phyloP scores from a whole-genome alignment of 2,329 filamentous ascomycete species.

The Lasiodiplodia sp. region DNA sequence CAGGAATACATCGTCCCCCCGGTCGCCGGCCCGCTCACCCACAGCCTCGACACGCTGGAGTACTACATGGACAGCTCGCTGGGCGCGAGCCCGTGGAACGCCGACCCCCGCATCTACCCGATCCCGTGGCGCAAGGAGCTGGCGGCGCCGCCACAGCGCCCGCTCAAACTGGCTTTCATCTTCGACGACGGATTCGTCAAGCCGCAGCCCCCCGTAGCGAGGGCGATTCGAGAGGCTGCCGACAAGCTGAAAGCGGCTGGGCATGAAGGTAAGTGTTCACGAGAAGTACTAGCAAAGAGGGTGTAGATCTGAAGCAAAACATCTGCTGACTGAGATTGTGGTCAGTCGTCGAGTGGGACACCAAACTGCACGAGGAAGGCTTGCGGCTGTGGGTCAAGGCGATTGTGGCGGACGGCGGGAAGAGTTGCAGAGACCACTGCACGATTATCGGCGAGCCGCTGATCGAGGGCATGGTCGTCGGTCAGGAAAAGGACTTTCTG shows the following conservation, averaged over 20 bases:
- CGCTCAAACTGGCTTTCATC: slow-evolving; percentile 57
- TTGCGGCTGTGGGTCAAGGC: slow-evolving; percentile 33
- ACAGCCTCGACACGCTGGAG: slow-evolving; percentile 59
- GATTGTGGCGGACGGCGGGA: slow-evolving; percentile 35
- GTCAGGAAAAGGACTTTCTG: slow-evolving; percentile 32
- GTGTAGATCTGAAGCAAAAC: neutral
- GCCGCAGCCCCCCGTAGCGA: slow-evolving; percentile 60
- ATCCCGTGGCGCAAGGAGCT: slow-evolving; percentile 66
- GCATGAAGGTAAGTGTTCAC: neutral
- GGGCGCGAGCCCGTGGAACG: slow-evolving; percentile 68
- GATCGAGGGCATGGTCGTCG: slow-evolving; percentile 36
- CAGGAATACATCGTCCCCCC: slow-evolving; percentile 64
- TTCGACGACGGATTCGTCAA: slow-evolving; percentile 58
- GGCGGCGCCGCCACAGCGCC: slow-evolving; percentile 31
- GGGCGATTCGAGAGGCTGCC: slow-evolving; percentile 56
- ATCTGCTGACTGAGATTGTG: no score
- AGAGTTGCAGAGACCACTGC: slow-evolving; percentile 30
- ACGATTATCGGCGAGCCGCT: slow-evolving; percentile 34
- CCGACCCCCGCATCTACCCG: slow-evolving; percentile 70
- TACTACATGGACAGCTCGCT: slow-evolving; percentile 65
- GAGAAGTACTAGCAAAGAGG: no score
- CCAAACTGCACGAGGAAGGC: slow-evolving; percentile 30
- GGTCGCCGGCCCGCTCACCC: slow-evolving; percentile 59
- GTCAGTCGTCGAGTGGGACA: slow-evolving; percentile 38
- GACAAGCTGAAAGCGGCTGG: slow-evolving; percentile 9